Conservation (phyloP, 2,329 filamentous ascomycete species). For the Pseudogymnoascus sp. region DNA sequence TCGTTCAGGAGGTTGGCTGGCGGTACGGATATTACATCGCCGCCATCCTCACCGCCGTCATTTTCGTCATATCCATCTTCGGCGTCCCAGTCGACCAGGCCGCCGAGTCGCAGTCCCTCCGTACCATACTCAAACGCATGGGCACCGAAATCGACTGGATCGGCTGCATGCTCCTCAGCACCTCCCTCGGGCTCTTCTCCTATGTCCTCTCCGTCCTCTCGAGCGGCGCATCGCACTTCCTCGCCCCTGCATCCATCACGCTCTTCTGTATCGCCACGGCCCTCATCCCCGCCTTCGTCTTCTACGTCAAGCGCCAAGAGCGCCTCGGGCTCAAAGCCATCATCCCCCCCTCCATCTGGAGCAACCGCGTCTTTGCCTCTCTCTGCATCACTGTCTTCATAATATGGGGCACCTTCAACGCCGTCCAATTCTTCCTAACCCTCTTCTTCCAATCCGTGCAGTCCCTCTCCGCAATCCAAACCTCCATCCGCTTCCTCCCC, state of each 20-base stretch:
- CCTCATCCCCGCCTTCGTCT: constrained; percentile 25
- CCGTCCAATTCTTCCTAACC: constrained; percentile 24
- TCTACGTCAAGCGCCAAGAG: constrained; percentile 25
- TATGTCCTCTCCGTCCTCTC: constrained; percentile 33
- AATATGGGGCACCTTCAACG: constrained; percentile 27
- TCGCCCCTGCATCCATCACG: constrained; percentile 21
- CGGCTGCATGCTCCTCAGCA: constrained; percentile 39
- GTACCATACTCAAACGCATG: constrained; percentile 11
- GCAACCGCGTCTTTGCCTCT: constrained; percentile 26
- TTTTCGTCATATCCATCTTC: constrained; percentile 18
- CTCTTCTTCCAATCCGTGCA: constrained; percentile 24
- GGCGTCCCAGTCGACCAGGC: constrained; percentile 15
- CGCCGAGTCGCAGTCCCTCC: constrained; percentile 11
- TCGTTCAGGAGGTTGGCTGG: constrained; percentile 44
- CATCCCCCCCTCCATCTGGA: constrained; percentile 31
- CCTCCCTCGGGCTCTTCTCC: constrained; percentile 41
- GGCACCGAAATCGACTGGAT: constrained; percentile 45
- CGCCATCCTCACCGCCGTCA: constrained; percentile 30
- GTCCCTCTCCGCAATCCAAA: constrained; percentile 16
- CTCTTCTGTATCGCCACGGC: constrained; percentile 25
- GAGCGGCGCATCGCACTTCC: constrained; percentile 13
- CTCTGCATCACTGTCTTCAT: constrained; percentile 30
- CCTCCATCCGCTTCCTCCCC: constrained; percentile 36
- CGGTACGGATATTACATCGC: constrained; percentile 43
- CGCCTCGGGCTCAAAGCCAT: constrained; percentile 22